phyloP scores from a whole-genome alignment of 257 asterid species.

The Anisodus acutangulus region DNA sequence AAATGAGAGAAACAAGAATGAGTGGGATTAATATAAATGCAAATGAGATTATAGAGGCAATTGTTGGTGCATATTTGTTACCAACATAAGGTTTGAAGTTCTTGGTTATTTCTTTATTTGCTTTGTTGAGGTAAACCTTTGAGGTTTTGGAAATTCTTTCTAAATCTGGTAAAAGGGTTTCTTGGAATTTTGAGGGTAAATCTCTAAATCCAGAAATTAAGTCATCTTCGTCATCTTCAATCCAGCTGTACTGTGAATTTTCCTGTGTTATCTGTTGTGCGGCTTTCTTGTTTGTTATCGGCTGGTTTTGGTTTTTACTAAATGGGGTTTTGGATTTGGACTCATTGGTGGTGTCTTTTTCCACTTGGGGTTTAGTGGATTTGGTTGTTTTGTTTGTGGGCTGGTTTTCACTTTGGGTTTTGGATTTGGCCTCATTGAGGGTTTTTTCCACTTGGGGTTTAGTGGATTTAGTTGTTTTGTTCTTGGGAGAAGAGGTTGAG shows the following conservation, averaged over 20 bases:
- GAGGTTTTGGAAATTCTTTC: constrained; percentile 77
- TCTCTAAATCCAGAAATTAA: constrained; percentile 67
- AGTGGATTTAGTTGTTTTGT: constrained; percentile 49
- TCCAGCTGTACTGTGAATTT: constrained; percentile 43
- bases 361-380: background rate
- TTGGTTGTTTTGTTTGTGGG: constrained; percentile 16
- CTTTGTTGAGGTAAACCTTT: constrained; percentile 53
- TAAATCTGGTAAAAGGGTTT: constrained; percentile 76
- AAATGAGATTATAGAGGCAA: constrained; percentile 66
- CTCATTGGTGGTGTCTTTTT: background rate
- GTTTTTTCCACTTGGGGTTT: constrained; percentile 4
- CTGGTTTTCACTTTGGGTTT: constrained; percentile 28
- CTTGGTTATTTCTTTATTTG: constrained; percentile 75
- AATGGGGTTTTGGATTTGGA: constrained; percentile 26
- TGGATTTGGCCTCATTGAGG: background rate
- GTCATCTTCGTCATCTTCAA: constrained; percentile 60
- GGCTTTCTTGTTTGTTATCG: constrained; percentile 22
- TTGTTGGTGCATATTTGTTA: constrained; percentile 73
- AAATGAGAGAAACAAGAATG: constrained; percentile 72
- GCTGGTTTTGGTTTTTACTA: constrained; percentile 17
- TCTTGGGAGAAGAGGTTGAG: constrained; percentile 42
- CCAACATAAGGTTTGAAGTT: constrained; percentile 87
- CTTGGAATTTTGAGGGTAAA: constrained; percentile 77
- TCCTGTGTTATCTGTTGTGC: constrained; percentile 34
- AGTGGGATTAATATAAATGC: constrained; percentile 83